Percentiles rank a stretch among this genome's conserved stretches.
Conservation (phyloP, 129 eudicot species). For the Solidago caesia region DNA sequence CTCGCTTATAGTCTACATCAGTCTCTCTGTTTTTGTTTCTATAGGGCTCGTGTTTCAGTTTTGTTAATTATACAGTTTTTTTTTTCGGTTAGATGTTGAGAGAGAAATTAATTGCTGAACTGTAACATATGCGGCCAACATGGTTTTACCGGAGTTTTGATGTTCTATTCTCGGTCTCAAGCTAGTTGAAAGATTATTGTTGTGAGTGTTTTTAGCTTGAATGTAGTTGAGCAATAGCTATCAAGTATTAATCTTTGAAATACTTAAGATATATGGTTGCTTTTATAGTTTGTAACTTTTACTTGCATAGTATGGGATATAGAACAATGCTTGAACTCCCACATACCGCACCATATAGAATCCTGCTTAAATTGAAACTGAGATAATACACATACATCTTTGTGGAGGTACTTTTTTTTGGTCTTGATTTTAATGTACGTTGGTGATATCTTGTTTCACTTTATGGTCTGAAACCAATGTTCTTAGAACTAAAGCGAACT, state of each 20-base stretch:
- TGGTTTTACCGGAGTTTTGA: constrained; percentile 25
- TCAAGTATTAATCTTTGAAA: neutral
- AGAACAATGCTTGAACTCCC: too few relatives aligned
- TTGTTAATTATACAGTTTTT: constrained; percentile 21
- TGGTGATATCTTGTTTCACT: too few relatives aligned
- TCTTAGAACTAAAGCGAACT: too few relatives aligned
- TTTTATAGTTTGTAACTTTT: too few relatives aligned
- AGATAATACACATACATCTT: too few relatives aligned
- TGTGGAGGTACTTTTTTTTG: too few relatives aligned
- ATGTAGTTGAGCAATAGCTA: neutral
- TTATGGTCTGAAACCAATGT: too few relatives aligned
- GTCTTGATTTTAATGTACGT: too few relatives aligned
- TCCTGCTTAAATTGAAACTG: too few relatives aligned
- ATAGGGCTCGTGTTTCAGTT: constrained; percentile 10
- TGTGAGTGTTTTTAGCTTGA: neutral
- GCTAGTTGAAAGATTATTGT: neutral
- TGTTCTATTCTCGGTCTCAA: constrained; percentile 14
- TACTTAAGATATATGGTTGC: neutral
- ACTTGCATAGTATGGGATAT: too few relatives aligned
- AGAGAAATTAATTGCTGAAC: constrained; percentile 43
- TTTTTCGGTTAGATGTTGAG: constrained; percentile 39
- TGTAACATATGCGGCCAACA: constrained; percentile 81
- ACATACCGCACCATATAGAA: too few relatives aligned
- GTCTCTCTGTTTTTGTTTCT: neutral
- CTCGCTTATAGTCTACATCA: too few relatives aligned